These are phyloP conservation scores for Orbilia javanica DNA, from an alignment of 2,329 filamentous ascomycete genomes.

Conservation along the genomic window DNA sequence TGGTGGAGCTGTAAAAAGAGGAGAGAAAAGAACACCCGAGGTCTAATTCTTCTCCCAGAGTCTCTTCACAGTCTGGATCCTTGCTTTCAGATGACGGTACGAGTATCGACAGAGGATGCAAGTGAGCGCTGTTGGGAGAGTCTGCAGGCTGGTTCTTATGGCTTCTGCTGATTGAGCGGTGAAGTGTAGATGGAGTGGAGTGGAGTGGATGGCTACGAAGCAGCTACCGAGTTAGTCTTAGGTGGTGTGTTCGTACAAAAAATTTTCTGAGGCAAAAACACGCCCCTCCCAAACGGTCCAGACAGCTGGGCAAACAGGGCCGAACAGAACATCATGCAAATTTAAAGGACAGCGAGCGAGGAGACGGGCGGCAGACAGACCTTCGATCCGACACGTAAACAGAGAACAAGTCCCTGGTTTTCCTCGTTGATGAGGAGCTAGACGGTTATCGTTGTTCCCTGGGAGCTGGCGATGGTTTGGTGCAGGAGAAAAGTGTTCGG, in stretches of 20 bases:
- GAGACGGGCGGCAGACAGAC: not conserved
- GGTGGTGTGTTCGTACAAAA: constrained; percentile 40
- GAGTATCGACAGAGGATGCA: constrained; percentile 32
- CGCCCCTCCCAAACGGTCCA: not conserved
- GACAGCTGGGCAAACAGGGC: constrained; percentile 4
- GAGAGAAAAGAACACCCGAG: constrained; percentile 36
- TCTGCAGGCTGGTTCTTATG: constrained; percentile 5
- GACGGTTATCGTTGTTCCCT: constrained; percentile 43
- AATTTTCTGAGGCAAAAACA: constrained; percentile 26
- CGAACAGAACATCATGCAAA: not conserved
- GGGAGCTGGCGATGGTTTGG: constrained; percentile 37
- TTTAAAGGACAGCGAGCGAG: not conserved
- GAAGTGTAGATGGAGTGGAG: constrained; percentile 16
- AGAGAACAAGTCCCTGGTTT: constrained; percentile 48
- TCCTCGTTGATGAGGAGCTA: constrained; percentile 26
- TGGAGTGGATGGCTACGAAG: constrained; percentile 25
- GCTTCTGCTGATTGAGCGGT: constrained; percentile 10
- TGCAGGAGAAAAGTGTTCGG: constrained; percentile 15
- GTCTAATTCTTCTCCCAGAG: constrained; percentile 11
- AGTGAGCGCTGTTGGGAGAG: constrained; percentile 38
- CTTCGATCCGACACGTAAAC: constrained; percentile 41
- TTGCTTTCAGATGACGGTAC: constrained; percentile 22
- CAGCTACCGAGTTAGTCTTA: no score
- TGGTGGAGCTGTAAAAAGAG: constrained; percentile 40
- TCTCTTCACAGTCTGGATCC: constrained; percentile 13